Base-by-base conservation (phyloP, 1,139 yeast genomes). In the Scheffersomyces titani region DNA sequence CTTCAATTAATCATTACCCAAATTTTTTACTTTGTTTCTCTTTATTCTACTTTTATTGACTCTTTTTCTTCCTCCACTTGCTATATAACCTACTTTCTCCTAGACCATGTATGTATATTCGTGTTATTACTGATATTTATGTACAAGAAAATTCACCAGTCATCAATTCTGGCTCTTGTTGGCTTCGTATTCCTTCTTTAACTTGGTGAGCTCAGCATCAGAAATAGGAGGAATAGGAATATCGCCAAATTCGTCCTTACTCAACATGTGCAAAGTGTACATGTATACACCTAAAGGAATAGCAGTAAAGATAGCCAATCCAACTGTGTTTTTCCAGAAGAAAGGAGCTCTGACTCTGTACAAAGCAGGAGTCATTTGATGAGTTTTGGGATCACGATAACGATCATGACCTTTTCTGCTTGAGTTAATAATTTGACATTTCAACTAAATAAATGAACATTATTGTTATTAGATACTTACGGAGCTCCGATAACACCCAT, bases 341-440 rank as follows among this genome's bases (percentile, higher is more conserved):
- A 84, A 93, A 49, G 97, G 98, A 57, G 83, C 81, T 70, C 98
- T 84, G 52, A 97, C 97, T 64, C 98, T 81, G 65, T 91, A 80
- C 79, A 93, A 87, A 9, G 97, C 97, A 19, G 97, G 97, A 2
- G 97, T 90, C 92, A 92, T 92, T 70, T 90, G 90, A 75, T 87
- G 89, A 21, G 96, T 90, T 67, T 80, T 79, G 54, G 87, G 89
- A 73, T 90, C 91, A 69, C 90, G 89, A 73, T 91, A 92, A 60
- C 77, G 73, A 60, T 69, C 67, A 60, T 69, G 74, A 54, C 70
- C 70, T 61, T 68, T 69, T 60, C 73, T 69, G 50, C 13, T 54
- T 51, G 53, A 53, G 69, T 65, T 62, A 64, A 64, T 59, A 50
- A n/a, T 19, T 19, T 19, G 13, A 49, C 7, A 9, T 49, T 49